These are phyloP conservation scores for Xylariaceae sp. DNA, from an alignment of 2,329 filamentous ascomycete genomes.

Conservation along the genomic window DNA sequence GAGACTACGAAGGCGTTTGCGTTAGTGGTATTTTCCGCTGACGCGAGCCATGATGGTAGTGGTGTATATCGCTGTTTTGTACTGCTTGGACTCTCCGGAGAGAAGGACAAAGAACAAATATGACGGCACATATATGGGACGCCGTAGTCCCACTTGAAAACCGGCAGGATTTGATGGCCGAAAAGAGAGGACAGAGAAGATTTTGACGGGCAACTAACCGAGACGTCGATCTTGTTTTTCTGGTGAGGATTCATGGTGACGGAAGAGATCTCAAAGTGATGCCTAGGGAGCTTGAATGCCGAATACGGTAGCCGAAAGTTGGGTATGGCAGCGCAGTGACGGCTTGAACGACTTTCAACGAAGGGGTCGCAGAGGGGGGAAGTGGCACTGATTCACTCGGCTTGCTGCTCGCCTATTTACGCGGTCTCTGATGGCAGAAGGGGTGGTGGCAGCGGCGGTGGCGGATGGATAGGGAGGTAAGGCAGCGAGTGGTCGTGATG, in stretches of 20 bases:
- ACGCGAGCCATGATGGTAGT: background rate
- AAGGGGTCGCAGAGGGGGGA: background rate
- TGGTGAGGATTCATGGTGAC: constrained; percentile 86
- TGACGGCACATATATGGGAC: background rate
- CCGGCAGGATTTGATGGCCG: background rate
- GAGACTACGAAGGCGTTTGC: constrained; percentile 55
- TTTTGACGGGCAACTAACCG: constrained; percentile 57
- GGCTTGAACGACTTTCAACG: background rate
- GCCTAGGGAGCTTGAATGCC: background rate
- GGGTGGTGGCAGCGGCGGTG: constrained; percentile 6
- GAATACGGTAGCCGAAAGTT: background rate
- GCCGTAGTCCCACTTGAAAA: background rate
- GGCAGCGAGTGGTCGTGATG: background rate
- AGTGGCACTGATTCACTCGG: background rate
- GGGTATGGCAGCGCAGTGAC: background rate
- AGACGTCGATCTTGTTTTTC: constrained; percentile 97
- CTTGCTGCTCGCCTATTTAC: background rate
- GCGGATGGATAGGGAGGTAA: background rate
- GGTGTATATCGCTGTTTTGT: background rate
- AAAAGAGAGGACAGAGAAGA: constrained; percentile 6
- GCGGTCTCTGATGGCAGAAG: background rate
- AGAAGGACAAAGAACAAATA: constrained; percentile 12
- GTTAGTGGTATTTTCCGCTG: constrained; percentile 1
- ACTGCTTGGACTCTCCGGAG: background rate
- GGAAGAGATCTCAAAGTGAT: constrained; percentile 11